Conservation (phyloP, 176 grass and related monocot species). For the Cocos nucifera region DNA sequence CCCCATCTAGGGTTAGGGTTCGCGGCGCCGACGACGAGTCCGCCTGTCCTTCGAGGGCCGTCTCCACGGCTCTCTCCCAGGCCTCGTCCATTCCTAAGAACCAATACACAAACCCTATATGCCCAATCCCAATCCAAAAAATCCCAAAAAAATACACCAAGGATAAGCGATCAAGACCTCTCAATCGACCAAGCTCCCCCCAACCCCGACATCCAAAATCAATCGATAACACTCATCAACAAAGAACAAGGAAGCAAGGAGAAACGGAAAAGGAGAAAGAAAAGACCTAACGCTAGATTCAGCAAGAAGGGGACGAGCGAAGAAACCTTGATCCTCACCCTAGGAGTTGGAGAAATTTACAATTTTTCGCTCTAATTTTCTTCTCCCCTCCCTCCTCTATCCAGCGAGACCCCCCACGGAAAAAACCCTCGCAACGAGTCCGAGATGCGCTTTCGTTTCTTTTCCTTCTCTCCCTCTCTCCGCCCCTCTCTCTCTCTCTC, state of each 20-base stretch:
- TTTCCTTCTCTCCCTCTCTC: background rate
- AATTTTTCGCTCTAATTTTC: too few relatives aligned
- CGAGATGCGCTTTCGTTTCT: too few relatives aligned
- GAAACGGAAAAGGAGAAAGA: too few relatives aligned
- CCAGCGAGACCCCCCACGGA: background rate
- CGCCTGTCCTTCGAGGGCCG: conserved; percentile 38
- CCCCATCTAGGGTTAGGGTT: conserved; percentile 78
- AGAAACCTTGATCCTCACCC: too few relatives aligned
- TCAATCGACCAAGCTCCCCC: too few relatives aligned
- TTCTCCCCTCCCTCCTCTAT: background rate
- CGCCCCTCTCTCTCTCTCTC: background rate
- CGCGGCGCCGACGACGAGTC: conserved; percentile 31
- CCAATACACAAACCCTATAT: background rate
- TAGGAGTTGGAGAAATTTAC: too few relatives aligned
- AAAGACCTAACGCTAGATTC: too few relatives aligned
- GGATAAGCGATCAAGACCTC: background rate
- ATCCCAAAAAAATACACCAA: background rate
- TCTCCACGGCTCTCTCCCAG: conserved; percentile 92
- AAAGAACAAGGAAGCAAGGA: too few relatives aligned
- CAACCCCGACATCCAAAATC: too few relatives aligned
- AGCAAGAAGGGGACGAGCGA: too few relatives aligned
- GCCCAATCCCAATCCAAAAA: background rate
- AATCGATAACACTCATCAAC: too few relatives aligned
- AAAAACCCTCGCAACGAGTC: background rate
- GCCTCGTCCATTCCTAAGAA: conserved; percentile 54